Conservation (phyloP, 1,284 basidiomycete genomes). For the Puccinia polysora region DNA sequence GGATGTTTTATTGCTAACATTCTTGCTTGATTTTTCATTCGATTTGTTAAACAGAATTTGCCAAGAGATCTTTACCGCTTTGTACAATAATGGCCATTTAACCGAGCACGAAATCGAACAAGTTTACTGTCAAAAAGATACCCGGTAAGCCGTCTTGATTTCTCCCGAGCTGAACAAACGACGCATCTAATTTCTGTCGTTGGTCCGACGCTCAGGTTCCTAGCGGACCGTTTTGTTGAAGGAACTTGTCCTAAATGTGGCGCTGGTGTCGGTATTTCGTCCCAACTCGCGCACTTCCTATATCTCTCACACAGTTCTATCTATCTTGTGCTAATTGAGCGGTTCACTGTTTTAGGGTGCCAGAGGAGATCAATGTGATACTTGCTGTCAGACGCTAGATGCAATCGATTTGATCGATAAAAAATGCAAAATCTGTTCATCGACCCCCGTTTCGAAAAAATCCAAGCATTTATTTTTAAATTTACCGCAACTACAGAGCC, state of each 20-base stretch:
- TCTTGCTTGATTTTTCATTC: not conserved
- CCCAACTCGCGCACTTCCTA: too few species aligned
- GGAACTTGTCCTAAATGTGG: slow-evolving; percentile 86
- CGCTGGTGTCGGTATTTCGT: slow-evolving; percentile 67
- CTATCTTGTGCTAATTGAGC: too few species aligned
- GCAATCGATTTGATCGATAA: slow-evolving; percentile 91
- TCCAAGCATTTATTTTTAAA: slow-evolving; percentile 94
- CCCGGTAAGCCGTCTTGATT: slow-evolving; percentile 65
- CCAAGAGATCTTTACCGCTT: slow-evolving; percentile 78
- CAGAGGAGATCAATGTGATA: slow-evolving; percentile 96
- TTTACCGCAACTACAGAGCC: slow-evolving; percentile 76
- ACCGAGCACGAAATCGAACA: slow-evolving; percentile 80
- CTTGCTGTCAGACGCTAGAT: slow-evolving; percentile 78
- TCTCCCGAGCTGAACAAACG: not conserved
- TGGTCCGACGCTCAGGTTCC: slow-evolving; percentile 60
- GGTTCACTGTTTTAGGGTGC: slow-evolving; percentile 72
- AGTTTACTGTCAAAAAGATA: slow-evolving; percentile 84
- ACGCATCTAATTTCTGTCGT: not conserved
- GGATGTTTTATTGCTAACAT: not conserved
- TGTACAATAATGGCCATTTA: slow-evolving; percentile 70
- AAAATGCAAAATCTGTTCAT: slow-evolving; percentile 81
- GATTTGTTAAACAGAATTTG: slow-evolving; percentile 63
- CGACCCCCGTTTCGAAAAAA: slow-evolving; percentile 60
- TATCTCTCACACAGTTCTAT: not conserved
- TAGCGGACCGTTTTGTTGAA: slow-evolving; percentile 92